Conservation (phyloP, 495 filamentous ascomycete species). For the Penicillium egyptiacum region DNA sequence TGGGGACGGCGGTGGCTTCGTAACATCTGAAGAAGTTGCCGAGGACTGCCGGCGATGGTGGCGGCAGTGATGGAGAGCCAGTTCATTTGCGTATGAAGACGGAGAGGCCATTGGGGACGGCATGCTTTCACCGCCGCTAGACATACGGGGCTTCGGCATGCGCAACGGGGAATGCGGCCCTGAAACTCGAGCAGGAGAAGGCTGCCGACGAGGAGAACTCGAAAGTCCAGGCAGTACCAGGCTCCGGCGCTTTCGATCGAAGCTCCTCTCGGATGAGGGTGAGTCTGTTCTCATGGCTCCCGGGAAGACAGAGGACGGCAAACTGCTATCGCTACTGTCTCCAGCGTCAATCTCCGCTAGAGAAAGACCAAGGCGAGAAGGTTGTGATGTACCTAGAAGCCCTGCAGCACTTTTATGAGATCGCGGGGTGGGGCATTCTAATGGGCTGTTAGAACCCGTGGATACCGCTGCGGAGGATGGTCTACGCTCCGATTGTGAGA, state of each 20-base stretch:
- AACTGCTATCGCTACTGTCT: slow-evolving; percentile 83
- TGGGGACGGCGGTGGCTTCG: slow-evolving; percentile 75
- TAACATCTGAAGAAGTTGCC: slow-evolving; percentile 70
- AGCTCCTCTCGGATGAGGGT: slow-evolving; percentile 79
- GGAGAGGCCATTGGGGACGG: slow-evolving; percentile 88
- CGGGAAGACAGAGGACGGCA: slow-evolving; percentile 76
- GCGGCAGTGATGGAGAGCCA: slow-evolving; percentile 58
- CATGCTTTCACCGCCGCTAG: slow-evolving; percentile 69
- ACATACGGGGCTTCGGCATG: slow-evolving; percentile 79
- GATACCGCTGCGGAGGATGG: slow-evolving; percentile 65
- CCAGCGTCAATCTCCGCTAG: slow-evolving; percentile 75
- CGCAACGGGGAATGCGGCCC: slow-evolving; percentile 85
- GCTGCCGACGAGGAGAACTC: slow-evolving; percentile 75
- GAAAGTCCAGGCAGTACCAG: slow-evolving; percentile 71
- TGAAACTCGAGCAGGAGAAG: slow-evolving; percentile 72
- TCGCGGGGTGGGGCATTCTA: slow-evolving; percentile 86
- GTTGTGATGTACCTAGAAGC: slow-evolving; percentile 60
- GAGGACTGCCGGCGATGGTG: slow-evolving; percentile 94
- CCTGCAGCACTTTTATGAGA: slow-evolving; percentile 72
- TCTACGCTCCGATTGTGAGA: slow-evolving; percentile 42
- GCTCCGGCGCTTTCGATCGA: slow-evolving; percentile 83
- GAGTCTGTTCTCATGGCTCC: slow-evolving; percentile 77
- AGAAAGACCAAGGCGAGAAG: slow-evolving; percentile 67
- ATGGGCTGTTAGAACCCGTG: slow-evolving; percentile 81
- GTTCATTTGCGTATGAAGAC: slow-evolving; percentile 75